These are phyloP conservation scores for Malassezia slooffiae DNA, from an alignment of 1,284 basidiomycete genomes.

Conservation along the genomic window DNA sequence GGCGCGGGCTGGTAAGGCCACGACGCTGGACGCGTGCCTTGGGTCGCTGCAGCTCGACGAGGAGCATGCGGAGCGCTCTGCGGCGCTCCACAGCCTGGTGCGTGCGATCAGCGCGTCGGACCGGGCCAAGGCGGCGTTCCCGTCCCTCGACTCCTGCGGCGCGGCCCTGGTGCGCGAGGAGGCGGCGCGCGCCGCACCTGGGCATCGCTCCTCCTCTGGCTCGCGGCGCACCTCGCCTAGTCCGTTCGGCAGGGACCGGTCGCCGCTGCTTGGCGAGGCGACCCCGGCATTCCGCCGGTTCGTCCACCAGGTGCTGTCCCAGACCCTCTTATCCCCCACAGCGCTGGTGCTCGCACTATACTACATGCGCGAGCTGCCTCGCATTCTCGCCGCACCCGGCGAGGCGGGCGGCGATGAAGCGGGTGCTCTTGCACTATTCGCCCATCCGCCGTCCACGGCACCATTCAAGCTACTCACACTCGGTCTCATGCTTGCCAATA, in stretches of 20 bases:
- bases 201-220: no score
- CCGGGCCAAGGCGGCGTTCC: constrained; percentile 4
- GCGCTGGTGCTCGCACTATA: constrained; percentile 39
- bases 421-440: constrained; percentile 31
- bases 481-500: constrained; percentile 46
- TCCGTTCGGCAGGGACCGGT: constrained; percentile 4
- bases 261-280: constrained; percentile 19
- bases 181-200: constrained; percentile 16
- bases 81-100: constrained; percentile 11
- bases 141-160: constrained; percentile 2
- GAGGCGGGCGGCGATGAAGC: constrained; percentile 14
- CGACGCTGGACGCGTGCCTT: neutral
- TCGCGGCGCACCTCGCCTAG: constrained; percentile 20
- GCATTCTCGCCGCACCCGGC: constrained; percentile 20
- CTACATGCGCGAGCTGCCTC: constrained; percentile 28
- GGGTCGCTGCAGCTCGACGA: neutral
- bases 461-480: constrained; percentile 45
- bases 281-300: constrained; percentile 42
- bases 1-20: neutral
- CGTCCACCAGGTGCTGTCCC: constrained; percentile 40
- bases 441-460: constrained; percentile 38
- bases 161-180: constrained; percentile 4
- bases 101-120: no score
- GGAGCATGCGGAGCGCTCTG: neutral
- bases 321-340: constrained; percentile 39